Base-by-base conservation (phyloP, 164 flowering plant genomes). In the Chloranthus sessilifolius region DNA sequence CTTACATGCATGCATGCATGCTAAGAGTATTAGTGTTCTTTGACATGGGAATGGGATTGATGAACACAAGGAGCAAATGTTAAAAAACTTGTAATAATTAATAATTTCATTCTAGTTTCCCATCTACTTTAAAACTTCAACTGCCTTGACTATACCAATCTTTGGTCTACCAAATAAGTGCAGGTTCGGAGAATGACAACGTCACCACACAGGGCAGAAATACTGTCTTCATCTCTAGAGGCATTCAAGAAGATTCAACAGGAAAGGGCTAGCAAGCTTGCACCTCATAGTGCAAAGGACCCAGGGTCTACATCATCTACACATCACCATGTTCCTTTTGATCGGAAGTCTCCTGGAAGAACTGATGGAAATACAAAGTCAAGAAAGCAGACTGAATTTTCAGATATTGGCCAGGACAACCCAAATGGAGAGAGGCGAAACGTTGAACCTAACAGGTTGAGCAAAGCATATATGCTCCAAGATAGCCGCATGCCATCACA, bases 151-250 rank as follows among this genome's bases (percentile, higher is more conserved):
- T n/a, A n/a, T n/a, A n/a, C n/a, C n/a, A n/a, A n/a, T n/a, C n/a
- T n/a, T n/a, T n/a, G n/a, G n/a, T n/a, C n/a, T n/a, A n/a, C n/a
- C n/a, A n/a, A n/a, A 20, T 50, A n/a, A 6, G 23, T 66, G 63
- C 78, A 90, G 98, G 98, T 90, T 50, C 76, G 98, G 45, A 79
- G 98, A 71, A 84, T 90, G 98, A 80, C 91, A 31, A 80, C 84
- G 51, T 86, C 98, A 63, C 83, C 95, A 43, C 91, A 79, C 38
- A 81, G 79, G 71, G 98, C 98, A 45, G 98, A 90, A 67, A 81
- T 90, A 52, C 68, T 90, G 14, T 81, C 95, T 33, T 87, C 98
- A 63, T 90, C 98, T 50, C 78, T 90, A 27, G 98, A 90, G 67
- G 91, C 94, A 40, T 90, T 90, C 61, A 84, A 75, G 65, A 87